Evolutionary conservation across 139 green algal species (phyloP), one percentile per base, ranked within the genome.

Genomic region (Micromonas pusilla): DNA sequence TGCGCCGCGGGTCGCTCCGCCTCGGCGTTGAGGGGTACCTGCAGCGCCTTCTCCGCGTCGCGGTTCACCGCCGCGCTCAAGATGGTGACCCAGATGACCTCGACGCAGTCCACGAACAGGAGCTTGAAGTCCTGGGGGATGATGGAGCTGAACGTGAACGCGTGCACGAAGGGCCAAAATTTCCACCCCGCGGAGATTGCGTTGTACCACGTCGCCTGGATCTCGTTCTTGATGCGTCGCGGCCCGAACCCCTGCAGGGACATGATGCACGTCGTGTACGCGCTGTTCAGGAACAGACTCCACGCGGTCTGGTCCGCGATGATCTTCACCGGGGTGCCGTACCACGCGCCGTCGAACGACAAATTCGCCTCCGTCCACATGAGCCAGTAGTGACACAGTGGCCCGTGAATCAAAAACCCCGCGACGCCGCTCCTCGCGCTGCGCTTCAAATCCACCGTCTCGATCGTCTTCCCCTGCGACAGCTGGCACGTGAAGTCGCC

Each of bases 141-240:
- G 5, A 85, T 2, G 9, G 45, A 16, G 52, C 45, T 62, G 67
- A 86, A 88, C 26, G 84, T 88, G 63, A 84, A 60, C 28, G 85
- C 39, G 72, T 88, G 84, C 25, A 76, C 81, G 26, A 86, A 70
- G 13, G 84, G 84, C 84, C 84, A 88, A 30, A 88, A 25, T 39
- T 76, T 77, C 84, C 84, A 88, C 23, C 84, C 84, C 19, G 82
- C 84, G 37, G 78, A 80, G 34, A 85, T 66, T 26, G 82, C 38
- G 38, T 57, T 28, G 57, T 53, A 86, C 68, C 76, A 84, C 20
- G 71, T 83, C 20, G 45, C 28, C 33, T 72, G 37, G 20, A 86
- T 52, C 20, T 72, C 77, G 30, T 5, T 60, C 3, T 76, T 32
- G 64, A 86, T 83, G 0, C 31, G 25, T n/a, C 26, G 4, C 52